Conservation (phyloP, 129 eudicot genomes). For the Artemisia tridentata region DNA sequence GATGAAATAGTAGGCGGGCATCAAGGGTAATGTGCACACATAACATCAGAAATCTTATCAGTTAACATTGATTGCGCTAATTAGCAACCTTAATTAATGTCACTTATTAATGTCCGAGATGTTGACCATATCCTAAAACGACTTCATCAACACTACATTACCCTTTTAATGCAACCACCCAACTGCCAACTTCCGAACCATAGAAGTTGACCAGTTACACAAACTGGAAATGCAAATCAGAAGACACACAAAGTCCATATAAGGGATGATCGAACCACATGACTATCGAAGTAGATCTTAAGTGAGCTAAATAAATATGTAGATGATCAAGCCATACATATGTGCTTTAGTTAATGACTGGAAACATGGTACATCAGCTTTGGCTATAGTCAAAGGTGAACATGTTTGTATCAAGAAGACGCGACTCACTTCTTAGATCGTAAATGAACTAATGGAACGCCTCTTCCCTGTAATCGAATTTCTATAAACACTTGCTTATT, state of each 20-base stretch:
- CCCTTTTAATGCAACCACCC: slow-evolving; percentile 5
- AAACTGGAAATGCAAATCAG: not conserved
- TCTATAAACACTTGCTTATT: no score
- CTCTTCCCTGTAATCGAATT: no score
- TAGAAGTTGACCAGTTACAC: not conserved
- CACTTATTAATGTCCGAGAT: slow-evolving; percentile 2
- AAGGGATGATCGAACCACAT: not conserved
- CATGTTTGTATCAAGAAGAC: no score
- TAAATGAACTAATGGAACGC: no score
- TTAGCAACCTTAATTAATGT: slow-evolving; percentile 30
- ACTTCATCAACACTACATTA: slow-evolving; percentile 5
- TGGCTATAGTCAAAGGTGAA: no score
- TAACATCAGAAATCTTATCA: slow-evolving; percentile 26
- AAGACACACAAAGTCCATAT: not conserved
- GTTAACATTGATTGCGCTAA: slow-evolving; percentile 29
- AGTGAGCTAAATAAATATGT: no score
- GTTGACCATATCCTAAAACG: slow-evolving; percentile 16
- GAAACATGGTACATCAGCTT: no score
- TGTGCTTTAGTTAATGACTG: no score
- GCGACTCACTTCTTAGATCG: no score
- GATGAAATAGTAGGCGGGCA: not conserved
- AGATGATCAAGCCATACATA: no score
- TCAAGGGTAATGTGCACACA: slow-evolving; percentile 23
- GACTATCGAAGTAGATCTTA: no score
- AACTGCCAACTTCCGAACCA: slow-evolving; percentile 4